Evolutionary conservation across 306 rosid genomes (phyloP).

Genomic region (Lotus japonicus): DNA sequence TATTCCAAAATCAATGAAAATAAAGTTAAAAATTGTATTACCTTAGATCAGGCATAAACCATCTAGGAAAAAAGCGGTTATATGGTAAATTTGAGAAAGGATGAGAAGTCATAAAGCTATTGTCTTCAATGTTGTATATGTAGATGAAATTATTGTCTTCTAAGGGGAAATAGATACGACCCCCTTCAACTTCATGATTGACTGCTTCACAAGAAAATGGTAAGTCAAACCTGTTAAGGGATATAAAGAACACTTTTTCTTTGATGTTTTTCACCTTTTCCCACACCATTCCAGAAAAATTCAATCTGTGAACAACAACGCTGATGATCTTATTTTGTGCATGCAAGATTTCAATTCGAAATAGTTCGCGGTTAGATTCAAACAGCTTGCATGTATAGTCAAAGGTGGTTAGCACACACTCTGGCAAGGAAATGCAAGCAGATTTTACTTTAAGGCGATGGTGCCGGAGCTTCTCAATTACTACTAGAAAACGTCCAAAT

Average conservation of each 20-base stretch:
- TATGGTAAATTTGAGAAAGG: background rate
- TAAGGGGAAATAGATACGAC: background rate
- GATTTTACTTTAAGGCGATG: background rate
- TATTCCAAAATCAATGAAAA: no score
- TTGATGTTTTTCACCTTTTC: background rate
- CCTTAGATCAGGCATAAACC: background rate
- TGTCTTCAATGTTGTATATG: background rate
- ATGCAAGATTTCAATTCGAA: background rate
- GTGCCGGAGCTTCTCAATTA: background rate
- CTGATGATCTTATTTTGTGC: background rate
- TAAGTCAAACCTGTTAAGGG: background rate
- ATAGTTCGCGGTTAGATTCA: background rate
- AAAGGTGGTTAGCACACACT: background rate
- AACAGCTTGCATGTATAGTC: background rate
- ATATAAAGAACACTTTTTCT: background rate
- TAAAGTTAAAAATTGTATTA: background rate
- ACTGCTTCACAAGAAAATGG: background rate
- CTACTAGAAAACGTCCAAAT: background rate
- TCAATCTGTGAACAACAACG: background rate
- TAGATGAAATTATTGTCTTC: background rate
- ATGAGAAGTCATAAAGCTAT: background rate
- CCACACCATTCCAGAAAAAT: background rate
- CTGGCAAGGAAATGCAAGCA: background rate
- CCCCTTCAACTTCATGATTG: background rate
- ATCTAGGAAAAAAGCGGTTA: background rate